Evolutionary conservation across 345 rosid genomes (phyloP), one percentile per base, ranked within the genome.

Genomic region (Eucalyptus marginata): DNA sequence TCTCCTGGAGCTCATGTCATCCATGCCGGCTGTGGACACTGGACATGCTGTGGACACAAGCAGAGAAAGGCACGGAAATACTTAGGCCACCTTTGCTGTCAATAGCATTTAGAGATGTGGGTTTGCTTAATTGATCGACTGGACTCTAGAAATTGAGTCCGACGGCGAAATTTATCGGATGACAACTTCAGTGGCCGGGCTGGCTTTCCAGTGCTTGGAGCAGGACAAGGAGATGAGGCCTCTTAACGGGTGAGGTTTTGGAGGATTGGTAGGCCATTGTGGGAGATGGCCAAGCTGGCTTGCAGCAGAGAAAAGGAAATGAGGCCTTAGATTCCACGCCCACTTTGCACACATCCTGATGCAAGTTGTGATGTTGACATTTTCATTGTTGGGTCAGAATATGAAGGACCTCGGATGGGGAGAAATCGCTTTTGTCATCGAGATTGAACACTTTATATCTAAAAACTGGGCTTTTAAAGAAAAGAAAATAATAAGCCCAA

Each of bases 81-180:
- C 29, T 24, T 56, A 8, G 62, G 29, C 62, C 29, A 9, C 0
- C 62, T 56, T 56, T 56, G 27, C 27, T 56, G 0, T 56, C 29
- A 24, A 24, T 56, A 56, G 29, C 62, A 56, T 56, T 56, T 0
- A 56, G 1, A 56, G 0, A 56, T 56, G 3, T 56, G 62, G 0
- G 62, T 56, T 24, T 56, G 13, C 27, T 0, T 6, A 56, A 56
- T 56, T 9, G 29, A 56, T 56, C 62, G 13, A 56, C 29, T 56
- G 12, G 62, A 22, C 62, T 9, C 62, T 56, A 56, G 59, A 22
- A 56, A 56, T 56, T 9, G 62, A 56, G 27, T 56, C 24, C 0
- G 56, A 52, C 62, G 27, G 12, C 0, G 62, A 56, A 0, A 56
- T 22, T 0, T 0, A 24, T 56, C 0, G 13, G 62, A 24, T 56